Conservation (phyloP, 73 alveolate genomes). For the Chromera velia region DNA sequence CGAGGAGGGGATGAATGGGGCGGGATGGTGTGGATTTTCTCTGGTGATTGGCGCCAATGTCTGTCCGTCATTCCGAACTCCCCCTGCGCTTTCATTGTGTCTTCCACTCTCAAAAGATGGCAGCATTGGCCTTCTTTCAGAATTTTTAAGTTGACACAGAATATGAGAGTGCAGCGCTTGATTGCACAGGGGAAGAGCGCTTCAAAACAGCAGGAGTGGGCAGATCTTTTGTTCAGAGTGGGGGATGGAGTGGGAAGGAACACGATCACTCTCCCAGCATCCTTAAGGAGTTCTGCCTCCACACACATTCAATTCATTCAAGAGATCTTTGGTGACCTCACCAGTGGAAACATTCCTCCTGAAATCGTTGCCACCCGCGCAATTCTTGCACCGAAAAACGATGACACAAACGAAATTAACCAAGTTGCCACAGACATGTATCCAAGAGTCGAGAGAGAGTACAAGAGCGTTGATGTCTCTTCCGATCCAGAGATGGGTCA, state of each 20-base stretch:
- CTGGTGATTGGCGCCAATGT: slow-evolving; percentile 4
- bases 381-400: background rate
- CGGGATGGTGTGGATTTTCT: slow-evolving; percentile 6
- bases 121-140: background rate
- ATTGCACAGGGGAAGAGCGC: background rate
- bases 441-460: background rate
- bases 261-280: background rate
- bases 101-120: background rate
- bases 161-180: background rate
- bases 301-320: no score
- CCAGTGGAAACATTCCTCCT: background rate
- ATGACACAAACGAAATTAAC: background rate
- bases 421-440: background rate
- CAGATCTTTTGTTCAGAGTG: background rate
- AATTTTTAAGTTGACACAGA: background rate
- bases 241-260: background rate
- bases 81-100: background rate
- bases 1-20: background rate
- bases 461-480: background rate
- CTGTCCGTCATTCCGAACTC: slow-evolving; percentile 8
- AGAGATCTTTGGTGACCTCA: background rate
- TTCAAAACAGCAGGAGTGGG: background rate
- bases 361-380: background rate
- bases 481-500: background rate
- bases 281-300: background rate